These are phyloP conservation scores for Mallotus japonicus DNA, from an alignment of 441 rosid species.

Conservation along the genomic window DNA sequence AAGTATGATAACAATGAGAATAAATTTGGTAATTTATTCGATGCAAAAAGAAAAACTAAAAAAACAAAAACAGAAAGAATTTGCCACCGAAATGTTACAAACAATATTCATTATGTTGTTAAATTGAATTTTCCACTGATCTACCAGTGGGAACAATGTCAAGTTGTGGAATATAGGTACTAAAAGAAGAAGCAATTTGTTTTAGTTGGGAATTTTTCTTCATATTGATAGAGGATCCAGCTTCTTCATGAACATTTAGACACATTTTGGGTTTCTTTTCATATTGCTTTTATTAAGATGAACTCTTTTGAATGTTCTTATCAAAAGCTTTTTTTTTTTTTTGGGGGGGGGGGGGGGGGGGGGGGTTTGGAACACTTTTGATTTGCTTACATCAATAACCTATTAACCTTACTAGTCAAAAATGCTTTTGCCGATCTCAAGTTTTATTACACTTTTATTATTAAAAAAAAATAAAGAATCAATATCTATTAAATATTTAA, in stretches of 20 bases:
- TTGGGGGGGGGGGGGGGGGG: too few relatives aligned
- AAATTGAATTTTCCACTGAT: too few relatives aligned
- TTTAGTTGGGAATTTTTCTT: too few relatives aligned
- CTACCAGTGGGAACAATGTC: neutral
- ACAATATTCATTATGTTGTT: neutral
- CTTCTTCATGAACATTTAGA: too few relatives aligned
- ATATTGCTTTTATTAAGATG: neutral
- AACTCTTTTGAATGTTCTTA: neutral
- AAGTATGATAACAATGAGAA: neutral
- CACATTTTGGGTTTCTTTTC: too few relatives aligned
- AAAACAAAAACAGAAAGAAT: neutral
- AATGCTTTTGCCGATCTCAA: neutral
- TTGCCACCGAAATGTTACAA: constrained; percentile 5
- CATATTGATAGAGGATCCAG: too few relatives aligned
- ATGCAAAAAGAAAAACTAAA: neutral
- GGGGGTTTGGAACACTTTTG: neutral
- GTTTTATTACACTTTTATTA: too few relatives aligned
- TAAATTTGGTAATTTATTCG: neutral
- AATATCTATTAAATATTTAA: too few relatives aligned
- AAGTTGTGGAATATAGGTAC: neutral
- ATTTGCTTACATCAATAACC: neutral
- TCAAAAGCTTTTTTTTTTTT: neutral
- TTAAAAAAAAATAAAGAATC: neutral
- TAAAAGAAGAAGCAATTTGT: neutral
- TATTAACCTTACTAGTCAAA: neutral